Base-by-base conservation (phyloP, 2,329 filamentous ascomycete species). In the Tolypocladium nubicola region DNA sequence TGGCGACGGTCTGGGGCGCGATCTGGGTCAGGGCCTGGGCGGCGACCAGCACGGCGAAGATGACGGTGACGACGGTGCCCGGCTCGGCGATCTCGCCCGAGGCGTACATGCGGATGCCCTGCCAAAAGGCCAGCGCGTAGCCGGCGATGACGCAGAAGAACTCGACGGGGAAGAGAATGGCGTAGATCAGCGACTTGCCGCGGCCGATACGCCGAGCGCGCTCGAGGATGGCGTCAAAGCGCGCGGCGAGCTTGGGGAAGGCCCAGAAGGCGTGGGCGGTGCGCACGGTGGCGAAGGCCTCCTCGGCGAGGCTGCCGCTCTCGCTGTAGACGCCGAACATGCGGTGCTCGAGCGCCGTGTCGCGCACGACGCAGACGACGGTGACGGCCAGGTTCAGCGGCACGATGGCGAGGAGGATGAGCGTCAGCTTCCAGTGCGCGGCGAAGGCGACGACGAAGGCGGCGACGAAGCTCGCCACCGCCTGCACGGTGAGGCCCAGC, bases 201-300 rank as follows among this genome's bases (percentile, higher is more conserved):
- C 66, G 62, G 0, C 75, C 78, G 16, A 75, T 66, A 2, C 55
- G 62, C 2, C 64, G 65, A 0, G 76, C 76, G 8, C 74, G 68
- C 2, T 72, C 66, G 1, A 82, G 69, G 50, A 75, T 74, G 1
- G 60, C 61, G 14, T 73, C 71, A 61, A 78, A 80, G 41, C 74
- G 72, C 3, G 61, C 62, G 0, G 72, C 67, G 40, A 81, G 63
- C 57, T 73, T 75, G 0, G 74, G 73, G 49, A 76, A 74, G 2
- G 75, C 76, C 67, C 75, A 77, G 55, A 81, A 80, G 10, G 78
- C 79, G 59, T 80, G 76, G 1, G 77, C 75, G 1, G 74, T 81
- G 8, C 76, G 71, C 41, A 80, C 75, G 23, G 73, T 78, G 1
- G 73, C 71, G 55, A 82, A 73, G 2, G 75, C 72, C 60, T 79